A percentile compares a stretch with the other conserved stretches of the same genome.
Conservation (phyloP, 495 filamentous ascomycete species). For the Geoglossum glabrum region DNA sequence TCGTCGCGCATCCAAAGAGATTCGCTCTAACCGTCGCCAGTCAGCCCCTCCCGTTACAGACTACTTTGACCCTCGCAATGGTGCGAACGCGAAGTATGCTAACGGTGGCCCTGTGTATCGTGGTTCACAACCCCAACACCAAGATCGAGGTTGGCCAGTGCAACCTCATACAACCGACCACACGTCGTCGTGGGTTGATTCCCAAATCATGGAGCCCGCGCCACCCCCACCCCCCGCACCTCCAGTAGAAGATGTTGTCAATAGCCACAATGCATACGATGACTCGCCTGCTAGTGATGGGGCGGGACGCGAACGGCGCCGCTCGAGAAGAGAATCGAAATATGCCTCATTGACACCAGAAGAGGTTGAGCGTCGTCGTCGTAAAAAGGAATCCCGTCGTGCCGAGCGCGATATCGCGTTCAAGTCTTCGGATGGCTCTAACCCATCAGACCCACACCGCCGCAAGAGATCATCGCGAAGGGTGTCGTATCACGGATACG, state of each 20-base stretch:
- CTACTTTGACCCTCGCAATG: constrained; percentile 24
- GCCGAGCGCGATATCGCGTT: not conserved
- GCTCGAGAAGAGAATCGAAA: not conserved
- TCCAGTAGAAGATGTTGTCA: constrained; percentile 32
- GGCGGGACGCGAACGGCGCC: not conserved
- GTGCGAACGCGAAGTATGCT: constrained; percentile 1
- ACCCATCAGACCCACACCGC: not conserved
- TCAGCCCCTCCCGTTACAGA: constrained; percentile 15
- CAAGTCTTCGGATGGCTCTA: not conserved
- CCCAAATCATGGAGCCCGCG: constrained; percentile 32
- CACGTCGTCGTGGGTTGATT: constrained; percentile 39
- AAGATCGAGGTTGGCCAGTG: not conserved
- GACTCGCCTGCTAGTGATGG: constrained; percentile 1
- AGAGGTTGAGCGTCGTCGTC: not conserved
- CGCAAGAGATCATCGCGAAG: not conserved
- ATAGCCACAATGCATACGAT: constrained; percentile 4
- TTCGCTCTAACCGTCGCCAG: constrained; percentile 6
- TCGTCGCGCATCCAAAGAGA: constrained; percentile 13
- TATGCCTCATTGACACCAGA: not conserved
- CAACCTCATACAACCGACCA: constrained; percentile 23
- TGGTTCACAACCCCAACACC: not conserved
- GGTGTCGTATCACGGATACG: not conserved
- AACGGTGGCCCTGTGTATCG: not conserved
- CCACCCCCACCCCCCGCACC: constrained; percentile 35
- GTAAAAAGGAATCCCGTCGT: not conserved